Conservation (phyloP, 208 protist species). For the Balamuthia mandrillaris region DNA sequence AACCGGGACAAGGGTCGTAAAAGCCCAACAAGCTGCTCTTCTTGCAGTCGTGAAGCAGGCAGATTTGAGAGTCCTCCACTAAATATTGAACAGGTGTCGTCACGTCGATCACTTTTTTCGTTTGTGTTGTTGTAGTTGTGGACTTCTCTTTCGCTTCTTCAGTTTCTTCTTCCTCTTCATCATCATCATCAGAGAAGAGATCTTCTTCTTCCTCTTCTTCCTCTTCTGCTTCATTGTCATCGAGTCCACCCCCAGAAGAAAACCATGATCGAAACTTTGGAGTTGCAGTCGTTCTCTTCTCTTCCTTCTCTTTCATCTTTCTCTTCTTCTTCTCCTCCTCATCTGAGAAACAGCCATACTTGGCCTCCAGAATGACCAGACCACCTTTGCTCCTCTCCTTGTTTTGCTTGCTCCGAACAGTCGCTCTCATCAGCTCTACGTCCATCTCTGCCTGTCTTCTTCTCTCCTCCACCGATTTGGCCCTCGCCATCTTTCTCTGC, state of each 20-base stretch:
- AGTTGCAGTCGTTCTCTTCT: no score
- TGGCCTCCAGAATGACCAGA: slow-evolving; percentile 11
- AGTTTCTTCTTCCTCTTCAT: background rate
- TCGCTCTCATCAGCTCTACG: background rate
- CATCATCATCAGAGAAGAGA: no score
- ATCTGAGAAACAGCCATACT: no score
- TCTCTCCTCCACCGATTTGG: background rate
- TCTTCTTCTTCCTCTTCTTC: background rate
- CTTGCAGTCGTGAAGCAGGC: background rate
- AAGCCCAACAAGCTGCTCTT: background rate
- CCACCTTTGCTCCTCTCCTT: background rate
- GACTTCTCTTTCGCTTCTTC: slow-evolving; percentile 16
- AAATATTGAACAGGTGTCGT: slow-evolving; percentile 1
- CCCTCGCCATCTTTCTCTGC: background rate
- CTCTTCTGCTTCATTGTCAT: slow-evolving; percentile 3
- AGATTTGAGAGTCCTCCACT: slow-evolving; percentile 24
- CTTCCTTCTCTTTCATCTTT: background rate
- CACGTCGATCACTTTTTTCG: slow-evolving; percentile 29
- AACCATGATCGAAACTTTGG: no score
- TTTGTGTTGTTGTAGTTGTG: no score
- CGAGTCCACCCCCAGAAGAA: no score
- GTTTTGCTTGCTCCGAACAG: background rate
- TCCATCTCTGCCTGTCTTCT: slow-evolving; percentile 26
- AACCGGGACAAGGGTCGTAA: slow-evolving; percentile 21
- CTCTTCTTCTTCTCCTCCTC: background rate